Base-by-base conservation (phyloP, 2,329 filamentous ascomycete genomes). In the Endoconidiophora laricicola region DNA sequence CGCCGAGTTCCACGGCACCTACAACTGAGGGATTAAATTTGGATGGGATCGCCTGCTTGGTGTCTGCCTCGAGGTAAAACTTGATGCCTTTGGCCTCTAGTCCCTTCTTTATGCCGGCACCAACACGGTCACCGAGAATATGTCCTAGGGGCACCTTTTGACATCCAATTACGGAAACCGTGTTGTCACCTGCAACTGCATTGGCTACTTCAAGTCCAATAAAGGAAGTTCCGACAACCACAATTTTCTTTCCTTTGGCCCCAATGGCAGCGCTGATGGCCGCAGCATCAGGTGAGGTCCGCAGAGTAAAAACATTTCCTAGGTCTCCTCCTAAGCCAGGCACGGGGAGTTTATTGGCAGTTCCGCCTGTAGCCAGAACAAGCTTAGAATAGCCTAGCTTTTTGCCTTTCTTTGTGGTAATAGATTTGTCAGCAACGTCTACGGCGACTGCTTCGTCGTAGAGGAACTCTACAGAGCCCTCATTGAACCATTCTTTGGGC, bases 151-250 rank as follows among this genome's bases (percentile, higher is more conserved):
- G 90, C 10, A 78, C 78, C 53, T 77, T 78, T 61, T 94, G 87
- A 83, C 88, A 90, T 37, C 91, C 91, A 20, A 98, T 71, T 39
- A 96, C 78, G 6, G 83, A 83, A 14, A 98, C 87, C 6, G 80
- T 68, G 62, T 98, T 94, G 58, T 83, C 82, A 58, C 82, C 83
- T 42, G 75, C 67, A 0, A 83, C 80, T 0, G 93, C 81, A 55
- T 88, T 91, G 54, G 84, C 90, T n/a, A 93, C 77, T 65, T 98
- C 91, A 84, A 98, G 93, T 39, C 91, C 91, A 60, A 98, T 98
- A 65, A 98, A 98, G 0, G 86, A 94, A 53, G 83, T 90, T 39
- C 91, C 91, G 49, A 98, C 72, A 12, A 98, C 73, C 44, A 94
- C 86, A 56, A 98, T 79, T 65, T 94, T 95, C 73, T 94, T 95